phyloP scores from a whole-genome alignment of 2,329 filamentous ascomycete genomes.

The Ophiostoma ulmi region DNA sequence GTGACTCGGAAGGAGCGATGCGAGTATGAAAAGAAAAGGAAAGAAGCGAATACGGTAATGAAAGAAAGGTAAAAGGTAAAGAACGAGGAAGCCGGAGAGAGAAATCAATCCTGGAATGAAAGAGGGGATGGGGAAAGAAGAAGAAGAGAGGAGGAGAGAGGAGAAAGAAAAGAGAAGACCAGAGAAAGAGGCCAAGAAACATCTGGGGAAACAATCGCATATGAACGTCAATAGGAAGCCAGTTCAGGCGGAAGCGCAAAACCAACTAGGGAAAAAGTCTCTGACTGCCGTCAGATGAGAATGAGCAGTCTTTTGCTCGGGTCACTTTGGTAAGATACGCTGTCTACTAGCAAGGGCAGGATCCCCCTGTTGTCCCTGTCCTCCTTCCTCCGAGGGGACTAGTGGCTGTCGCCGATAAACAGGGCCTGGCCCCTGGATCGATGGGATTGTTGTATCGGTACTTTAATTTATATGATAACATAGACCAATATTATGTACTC shows the following conservation, averaged over 20 bases:
- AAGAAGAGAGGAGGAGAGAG: conserved; percentile 6
- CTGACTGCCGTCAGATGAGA: neutral
- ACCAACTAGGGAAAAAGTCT: neutral
- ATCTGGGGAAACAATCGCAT: conserved; percentile 20
- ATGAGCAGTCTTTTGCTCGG: too few species aligned
- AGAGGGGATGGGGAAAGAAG: neutral
- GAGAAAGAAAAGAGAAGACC: conserved; percentile 15
- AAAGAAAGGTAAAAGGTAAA: neutral
- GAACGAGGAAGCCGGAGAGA: neutral
- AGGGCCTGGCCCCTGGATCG: conserved; percentile 21
- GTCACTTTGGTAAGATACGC: neutral
- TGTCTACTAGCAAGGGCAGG: neutral
- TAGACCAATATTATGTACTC: neutral
- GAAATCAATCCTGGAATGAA: neutral
- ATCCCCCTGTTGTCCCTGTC: neutral
- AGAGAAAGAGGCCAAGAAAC: conserved; percentile 1
- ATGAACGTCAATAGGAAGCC: conserved; percentile 18
- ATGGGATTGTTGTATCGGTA: neutral
- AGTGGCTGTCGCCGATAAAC: neutral
- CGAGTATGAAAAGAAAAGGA: neutral
- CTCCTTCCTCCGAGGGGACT: neutral
- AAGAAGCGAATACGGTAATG: neutral
- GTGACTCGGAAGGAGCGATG: neutral
- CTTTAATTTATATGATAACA: neutral
- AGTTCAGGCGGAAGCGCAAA: conserved; percentile 9